Percentiles rank a stretch among this genome's conserved stretches.
Conservation (phyloP, 805 yeast genomes). For the Saturnispora quitensis region DNA sequence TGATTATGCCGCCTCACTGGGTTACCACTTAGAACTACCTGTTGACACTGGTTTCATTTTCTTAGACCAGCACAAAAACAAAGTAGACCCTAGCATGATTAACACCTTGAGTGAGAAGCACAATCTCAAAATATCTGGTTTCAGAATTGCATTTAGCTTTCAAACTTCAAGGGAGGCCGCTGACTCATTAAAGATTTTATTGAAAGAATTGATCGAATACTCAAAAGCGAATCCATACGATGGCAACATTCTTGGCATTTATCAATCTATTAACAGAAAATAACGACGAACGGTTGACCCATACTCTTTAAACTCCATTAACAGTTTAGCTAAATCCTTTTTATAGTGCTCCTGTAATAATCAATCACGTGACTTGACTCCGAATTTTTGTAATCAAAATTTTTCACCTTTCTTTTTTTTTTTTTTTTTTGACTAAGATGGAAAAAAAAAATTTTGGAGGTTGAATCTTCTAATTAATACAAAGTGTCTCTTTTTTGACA, state of each 20-base stretch:
- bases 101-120: constrained; percentile 38
- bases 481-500: background rate
- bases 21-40: constrained; percentile 57
- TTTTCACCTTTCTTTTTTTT: background rate
- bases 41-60: constrained; percentile 81
- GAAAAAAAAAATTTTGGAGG: background rate
- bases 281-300: background rate
- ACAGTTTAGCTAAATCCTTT: background rate
- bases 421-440: background rate
- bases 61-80: constrained; percentile 45
- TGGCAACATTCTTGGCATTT: constrained; percentile 13
- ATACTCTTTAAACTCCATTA: background rate
- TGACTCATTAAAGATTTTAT: constrained; percentile 46
- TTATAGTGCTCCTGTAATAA: background rate
- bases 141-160: constrained; percentile 74
- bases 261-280: constrained; percentile 7
- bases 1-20: constrained; percentile 40
- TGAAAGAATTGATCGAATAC: constrained; percentile 48
- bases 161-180: constrained; percentile 49
- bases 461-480: background rate
- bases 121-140: constrained; percentile 59
- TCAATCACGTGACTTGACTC: constrained; percentile 1
- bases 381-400: background rate
- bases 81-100: constrained; percentile 42
- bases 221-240: constrained; percentile 45